Base-by-base conservation (phyloP, 805 yeast species). In the Cyberlindnera euphorbiiphila region DNA sequence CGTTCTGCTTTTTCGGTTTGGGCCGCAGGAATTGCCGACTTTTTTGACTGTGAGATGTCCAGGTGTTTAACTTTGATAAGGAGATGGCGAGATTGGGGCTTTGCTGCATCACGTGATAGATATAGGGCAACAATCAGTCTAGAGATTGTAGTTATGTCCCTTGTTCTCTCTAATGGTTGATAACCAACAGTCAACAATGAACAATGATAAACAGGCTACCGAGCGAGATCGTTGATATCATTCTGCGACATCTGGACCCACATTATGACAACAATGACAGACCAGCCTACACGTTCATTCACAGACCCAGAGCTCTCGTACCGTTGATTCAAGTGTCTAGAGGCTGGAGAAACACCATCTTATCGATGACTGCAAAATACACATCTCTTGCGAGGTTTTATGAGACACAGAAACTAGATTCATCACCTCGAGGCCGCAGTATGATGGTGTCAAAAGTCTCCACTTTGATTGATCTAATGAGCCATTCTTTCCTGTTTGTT, bases 271-370 rank as follows among this genome's bases (percentile, higher is more conserved):
- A 29, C 17, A 31, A 11, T 2, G 17, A 21, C 6, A 19, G 32
- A 8, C 54, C 54, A 19, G 19, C 33, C 9, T 44, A 34, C 29
- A 37, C 47, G 2, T 50, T 39, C 36, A 36, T 35, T n/a, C 31
- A 32, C 21, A 25, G 23, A 9, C n/a, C 45, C 2, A 28, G 26
- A 12, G 17, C 4, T 7, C 22, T 46, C 10, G 18, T 25, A 8
- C 25, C 45, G 1, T 18, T 50, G 23, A 20, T 44, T 14, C 42
- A 34, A n/a, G 42, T 41, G 7, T 48, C 47, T 15, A 29, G 28
- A 18, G 26, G 36, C 4, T 32, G 46, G 25, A 35, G 52, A 17
- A 21, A 29, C 4, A 15, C 20, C 8, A 15, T 50, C 2, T 11
- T 33, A 6, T 40, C 51, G 1, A 17, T 48, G 12, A 21, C 34